Percentiles rank a stretch among this genome's conserved stretches.
Conservation (phyloP, 1,284 basidiomycete species). For the Ceratobasidium papillatum region DNA sequence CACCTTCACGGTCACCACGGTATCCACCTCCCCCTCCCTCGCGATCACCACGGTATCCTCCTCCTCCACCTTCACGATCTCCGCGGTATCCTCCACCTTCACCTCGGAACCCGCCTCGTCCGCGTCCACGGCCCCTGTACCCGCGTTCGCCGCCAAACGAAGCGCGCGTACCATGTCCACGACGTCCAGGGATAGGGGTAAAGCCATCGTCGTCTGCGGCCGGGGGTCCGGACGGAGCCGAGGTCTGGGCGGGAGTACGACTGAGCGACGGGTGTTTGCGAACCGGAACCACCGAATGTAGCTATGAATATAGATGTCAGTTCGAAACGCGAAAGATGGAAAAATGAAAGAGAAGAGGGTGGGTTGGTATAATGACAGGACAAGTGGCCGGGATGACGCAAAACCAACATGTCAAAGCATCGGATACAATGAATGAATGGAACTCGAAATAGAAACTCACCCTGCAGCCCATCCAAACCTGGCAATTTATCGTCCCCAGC, state of each 20-base stretch:
- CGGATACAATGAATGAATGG: too few relatives aligned
- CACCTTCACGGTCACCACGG: conserved; percentile 29
- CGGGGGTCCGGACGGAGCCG: not conserved
- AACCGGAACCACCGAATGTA: conserved; percentile 26
- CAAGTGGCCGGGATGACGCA: too few relatives aligned
- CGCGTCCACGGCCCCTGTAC: conserved; percentile 47
- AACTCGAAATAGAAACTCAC: not conserved
- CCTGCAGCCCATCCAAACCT: conserved; percentile 22
- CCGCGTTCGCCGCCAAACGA: conserved; percentile 49
- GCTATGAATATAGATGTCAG: not conserved
- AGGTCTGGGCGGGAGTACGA: not conserved
- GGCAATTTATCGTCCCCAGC: conserved; percentile 25
- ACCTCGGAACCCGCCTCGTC: conserved; percentile 48
- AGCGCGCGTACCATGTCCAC: not conserved
- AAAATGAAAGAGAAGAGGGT: not conserved
- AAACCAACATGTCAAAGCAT: too few relatives aligned
- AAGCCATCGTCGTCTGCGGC: conserved; percentile 27
- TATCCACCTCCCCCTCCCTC: conserved; percentile 13
- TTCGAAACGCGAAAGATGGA: not conserved
- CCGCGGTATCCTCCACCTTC: conserved; percentile 48
- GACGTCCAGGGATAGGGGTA: conserved; percentile 14
- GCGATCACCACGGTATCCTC: conserved; percentile 41
- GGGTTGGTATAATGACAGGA: not conserved
- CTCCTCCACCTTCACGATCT: conserved; percentile 40
- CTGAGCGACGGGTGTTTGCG: conserved; percentile 15